These are phyloP conservation scores for Xanthoparmelia taractica DNA, from an alignment of 495 filamentous ascomycete species.

Conservation along the genomic window DNA sequence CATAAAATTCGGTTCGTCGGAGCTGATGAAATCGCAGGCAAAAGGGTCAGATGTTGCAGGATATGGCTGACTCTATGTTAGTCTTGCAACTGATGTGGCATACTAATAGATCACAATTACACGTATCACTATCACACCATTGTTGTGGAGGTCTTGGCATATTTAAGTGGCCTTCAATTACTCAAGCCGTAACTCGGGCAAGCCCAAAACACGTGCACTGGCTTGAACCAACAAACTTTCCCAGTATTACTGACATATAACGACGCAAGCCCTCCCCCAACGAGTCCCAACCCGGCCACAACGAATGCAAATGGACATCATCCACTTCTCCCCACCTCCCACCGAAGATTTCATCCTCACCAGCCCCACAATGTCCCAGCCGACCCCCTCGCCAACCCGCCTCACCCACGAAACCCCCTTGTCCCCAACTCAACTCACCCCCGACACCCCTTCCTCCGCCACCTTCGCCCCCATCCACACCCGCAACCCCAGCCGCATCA, in stretches of 20 bases:
- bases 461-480: neutral
- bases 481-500: neutral
- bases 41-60: neutral
- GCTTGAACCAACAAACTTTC: neutral
- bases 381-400: neutral
- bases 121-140: neutral
- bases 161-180: neutral
- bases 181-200: neutral
- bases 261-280: neutral
- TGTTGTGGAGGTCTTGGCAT: neutral
- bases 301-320: neutral
- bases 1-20: no score
- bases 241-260: neutral
- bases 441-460: neutral
- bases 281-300: neutral
- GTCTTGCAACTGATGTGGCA: neutral
- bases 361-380: neutral
- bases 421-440: neutral
- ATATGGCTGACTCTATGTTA: neutral
- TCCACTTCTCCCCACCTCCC: neutral
- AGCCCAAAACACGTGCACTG: neutral
- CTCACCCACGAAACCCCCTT: neutral
- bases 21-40: neutral
- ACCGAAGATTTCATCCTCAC: neutral
- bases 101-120: neutral